phyloP scores from a whole-genome alignment of 2,329 filamentous ascomycete genomes.

The Colletotrichum orchidophilum region DNA sequence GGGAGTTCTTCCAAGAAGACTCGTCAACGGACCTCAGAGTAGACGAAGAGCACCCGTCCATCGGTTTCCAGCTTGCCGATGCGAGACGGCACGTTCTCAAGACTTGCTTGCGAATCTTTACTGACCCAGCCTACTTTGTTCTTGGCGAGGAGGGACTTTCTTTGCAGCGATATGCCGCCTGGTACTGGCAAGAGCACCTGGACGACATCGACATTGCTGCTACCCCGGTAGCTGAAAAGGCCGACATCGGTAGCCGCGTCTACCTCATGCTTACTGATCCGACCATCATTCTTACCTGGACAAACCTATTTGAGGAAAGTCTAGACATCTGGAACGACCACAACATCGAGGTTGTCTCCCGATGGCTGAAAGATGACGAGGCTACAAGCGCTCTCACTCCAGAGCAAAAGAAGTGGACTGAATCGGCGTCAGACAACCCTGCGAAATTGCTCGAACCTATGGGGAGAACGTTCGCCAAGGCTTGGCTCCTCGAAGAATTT shows the following conservation, averaged over 20 bases:
- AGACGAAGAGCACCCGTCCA: slow-evolving; percentile 32
- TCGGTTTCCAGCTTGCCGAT: slow-evolving; percentile 46
- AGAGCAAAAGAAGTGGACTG: slow-evolving; percentile 44
- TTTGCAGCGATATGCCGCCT: slow-evolving; percentile 48
- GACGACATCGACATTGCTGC: slow-evolving; percentile 43
- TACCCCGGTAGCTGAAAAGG: slow-evolving; percentile 42
- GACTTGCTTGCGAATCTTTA: slow-evolving; percentile 52
- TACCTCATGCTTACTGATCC: slow-evolving; percentile 50
- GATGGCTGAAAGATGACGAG: slow-evolving; percentile 48
- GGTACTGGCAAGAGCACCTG: slow-evolving; percentile 57
- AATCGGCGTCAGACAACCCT: slow-evolving; percentile 37
- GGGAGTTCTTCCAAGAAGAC: slow-evolving; percentile 49
- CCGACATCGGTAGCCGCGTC: slow-evolving; percentile 44
- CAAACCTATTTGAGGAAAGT: slow-evolving; percentile 52
- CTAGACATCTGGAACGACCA: slow-evolving; percentile 51
- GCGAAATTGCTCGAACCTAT: slow-evolving; percentile 48
- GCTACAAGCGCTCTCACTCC: slow-evolving; percentile 41
- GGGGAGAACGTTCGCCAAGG: slow-evolving; percentile 49
- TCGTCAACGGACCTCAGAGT: slow-evolving; percentile 37
- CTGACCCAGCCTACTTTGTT: slow-evolving; percentile 36
- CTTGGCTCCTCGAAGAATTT: slow-evolving; percentile 48
- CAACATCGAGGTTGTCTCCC: slow-evolving; percentile 47
- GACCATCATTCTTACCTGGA: slow-evolving; percentile 50
- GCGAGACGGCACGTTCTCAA: slow-evolving; percentile 50
- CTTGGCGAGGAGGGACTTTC: slow-evolving; percentile 35